These are phyloP conservation scores for Pseudoturritis turrita DNA, from an alignment of 345 rosid genomes.

Conservation along the genomic window DNA sequence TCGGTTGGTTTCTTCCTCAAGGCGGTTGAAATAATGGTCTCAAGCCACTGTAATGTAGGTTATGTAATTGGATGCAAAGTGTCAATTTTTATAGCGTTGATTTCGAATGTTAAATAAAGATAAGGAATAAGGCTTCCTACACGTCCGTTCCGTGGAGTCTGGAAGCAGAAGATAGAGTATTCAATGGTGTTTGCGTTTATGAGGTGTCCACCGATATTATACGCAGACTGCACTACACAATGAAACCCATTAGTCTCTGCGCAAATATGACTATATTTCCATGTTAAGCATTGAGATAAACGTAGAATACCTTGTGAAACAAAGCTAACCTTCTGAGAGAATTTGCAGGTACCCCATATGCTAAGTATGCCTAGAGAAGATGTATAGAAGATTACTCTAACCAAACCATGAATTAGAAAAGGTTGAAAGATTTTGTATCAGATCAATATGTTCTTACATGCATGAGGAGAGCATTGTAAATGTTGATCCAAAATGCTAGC, in stretches of 20 bases:
- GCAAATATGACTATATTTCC: not conserved
- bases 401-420: not conserved
- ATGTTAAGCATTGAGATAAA: not conserved
- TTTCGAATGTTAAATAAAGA: not conserved
- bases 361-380: slow-evolving; percentile 66
- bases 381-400: not conserved
- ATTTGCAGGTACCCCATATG: slow-evolving; percentile 71
- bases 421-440: not conserved
- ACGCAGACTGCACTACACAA: slow-evolving; percentile 78
- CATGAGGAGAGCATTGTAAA: slow-evolving; percentile 90
- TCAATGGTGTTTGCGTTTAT: slow-evolving; percentile 83
- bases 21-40: slow-evolving; percentile 70
- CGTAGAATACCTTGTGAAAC: slow-evolving; percentile 78
- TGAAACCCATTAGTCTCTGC: slow-evolving; percentile 32
- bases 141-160: slow-evolving; percentile 64
- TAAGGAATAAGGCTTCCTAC: slow-evolving; percentile 36
- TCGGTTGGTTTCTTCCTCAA: slow-evolving; percentile 67
- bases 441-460: slow-evolving; percentile 50
- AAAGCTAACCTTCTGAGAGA: slow-evolving; percentile 73
- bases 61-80: not conserved
- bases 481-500: slow-evolving; percentile 85
- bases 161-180: slow-evolving; percentile 73
- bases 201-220: slow-evolving; percentile 77
- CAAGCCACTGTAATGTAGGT: slow-evolving; percentile 65
- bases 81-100: not conserved